These are phyloP conservation scores for Talaromyces rugulosus DNA, from an alignment of 2,329 filamentous ascomycete genomes.

Conservation along the genomic window DNA sequence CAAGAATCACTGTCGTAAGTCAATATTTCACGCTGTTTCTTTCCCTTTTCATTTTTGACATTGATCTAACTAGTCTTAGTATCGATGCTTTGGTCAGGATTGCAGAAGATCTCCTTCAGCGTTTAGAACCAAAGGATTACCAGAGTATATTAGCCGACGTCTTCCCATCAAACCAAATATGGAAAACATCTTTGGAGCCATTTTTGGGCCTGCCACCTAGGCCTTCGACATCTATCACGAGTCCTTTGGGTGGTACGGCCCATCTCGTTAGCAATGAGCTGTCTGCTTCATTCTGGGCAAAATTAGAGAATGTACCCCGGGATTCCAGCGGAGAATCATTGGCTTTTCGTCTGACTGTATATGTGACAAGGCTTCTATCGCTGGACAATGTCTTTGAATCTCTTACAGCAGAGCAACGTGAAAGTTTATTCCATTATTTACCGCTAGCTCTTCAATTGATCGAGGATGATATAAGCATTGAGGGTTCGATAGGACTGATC, in stretches of 20 bases:
- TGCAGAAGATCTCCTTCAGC: constrained; percentile 45
- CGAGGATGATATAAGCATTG: constrained; percentile 57
- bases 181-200: constrained; percentile 59
- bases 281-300: constrained; percentile 20
- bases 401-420: constrained; percentile 28
- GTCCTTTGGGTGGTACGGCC: constrained; percentile 64
- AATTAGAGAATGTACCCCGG: constrained; percentile 40
- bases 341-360: constrained; percentile 71
- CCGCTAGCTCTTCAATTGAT: constrained; percentile 54
- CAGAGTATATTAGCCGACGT: constrained; percentile 41
- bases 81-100: constrained; percentile 55
- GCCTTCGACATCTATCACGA: constrained; percentile 68
- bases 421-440: constrained; percentile 48
- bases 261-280: constrained; percentile 52
- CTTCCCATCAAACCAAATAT: constrained; percentile 61
- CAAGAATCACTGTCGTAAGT: constrained; percentile 44
- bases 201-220: constrained; percentile 43
- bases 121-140: constrained; percentile 23
- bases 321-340: constrained; percentile 69
- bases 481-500: constrained; percentile 53
- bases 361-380: constrained; percentile 58
- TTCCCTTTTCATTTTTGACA: neutral
- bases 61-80: constrained; percentile 37
- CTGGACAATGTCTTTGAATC: constrained; percentile 31
- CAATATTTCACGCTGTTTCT: neutral